Base-by-base conservation (phyloP, 129 eudicot genomes). In the Cynara cardunculus region DNA sequence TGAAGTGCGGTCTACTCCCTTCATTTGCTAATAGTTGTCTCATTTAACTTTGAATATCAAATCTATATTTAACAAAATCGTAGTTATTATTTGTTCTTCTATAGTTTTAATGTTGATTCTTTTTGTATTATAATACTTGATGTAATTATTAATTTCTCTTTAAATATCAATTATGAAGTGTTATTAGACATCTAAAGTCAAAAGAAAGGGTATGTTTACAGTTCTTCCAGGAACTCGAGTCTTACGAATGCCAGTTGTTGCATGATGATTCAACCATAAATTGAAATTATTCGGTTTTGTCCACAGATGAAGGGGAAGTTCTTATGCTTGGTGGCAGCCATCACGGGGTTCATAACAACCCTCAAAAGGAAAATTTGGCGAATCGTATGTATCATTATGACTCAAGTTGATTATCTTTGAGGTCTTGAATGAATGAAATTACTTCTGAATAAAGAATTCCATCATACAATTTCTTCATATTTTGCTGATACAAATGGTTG, bases 251-350 rank as follows among this genome's bases (percentile, higher is more conserved):
- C 72, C 5, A 62, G 37, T 24, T 34, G 28, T 24, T 59, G 71
- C 74, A 53, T 72, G 9, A 11, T 24, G 6, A 14, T 21, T 31
- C 27, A 39, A 27, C 7, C 8, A 69, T 25, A 44, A 25, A 68
- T 27, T 41, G 69, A 66, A 73, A 25, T 7, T 32, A 22, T 66
- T 25, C 9, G 27, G 10, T 80, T 32, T 67, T 74, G 34, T 83
- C 16, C 74, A 59, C 89, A 94, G 97, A 87, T 76, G 92, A 86
- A 16, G 90, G 89, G 4, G 85, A 88, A 72, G 84, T 84, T 28
- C 80, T 86, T 69, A 92, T 90, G 91, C 88, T 90, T 78, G 99
- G 98, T 28, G 90, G 93, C 64, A 46, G 82, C 46, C 91, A 79
- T 78, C 93, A 92, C 79, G 97, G 91, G 75, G 80, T 75, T 41